These are phyloP conservation scores for Entophlyctis helioformis DNA, from an alignment of 192 early-diverging fungal species.

Conservation along the genomic window DNA sequence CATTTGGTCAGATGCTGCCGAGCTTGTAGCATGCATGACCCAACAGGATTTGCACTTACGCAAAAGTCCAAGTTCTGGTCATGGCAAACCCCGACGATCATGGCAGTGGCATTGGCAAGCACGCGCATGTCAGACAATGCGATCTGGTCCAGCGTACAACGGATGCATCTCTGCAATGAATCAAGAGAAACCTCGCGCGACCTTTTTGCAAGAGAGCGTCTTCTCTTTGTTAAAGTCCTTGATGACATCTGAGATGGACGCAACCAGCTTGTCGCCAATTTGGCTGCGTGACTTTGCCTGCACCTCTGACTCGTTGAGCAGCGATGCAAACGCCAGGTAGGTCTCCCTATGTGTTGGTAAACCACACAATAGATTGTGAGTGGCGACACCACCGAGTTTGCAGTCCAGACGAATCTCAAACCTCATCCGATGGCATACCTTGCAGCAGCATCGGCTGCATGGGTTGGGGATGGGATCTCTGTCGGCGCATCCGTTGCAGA, in stretches of 20 bases:
- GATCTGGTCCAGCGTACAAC: too few relatives aligned
- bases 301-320: constrained; percentile 23
- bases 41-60: too few relatives aligned
- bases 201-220: constrained; percentile 14
- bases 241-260: constrained; percentile 24
- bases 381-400: not conserved
- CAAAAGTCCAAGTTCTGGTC: constrained; percentile 14
- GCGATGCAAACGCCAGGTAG: constrained; percentile 19
- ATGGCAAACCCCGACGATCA: not conserved
- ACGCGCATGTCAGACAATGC: too few relatives aligned
- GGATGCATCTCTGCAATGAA: too few relatives aligned
- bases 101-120: too few relatives aligned
- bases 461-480: too few relatives aligned
- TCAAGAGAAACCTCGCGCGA: too few relatives aligned
- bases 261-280: constrained; percentile 14
- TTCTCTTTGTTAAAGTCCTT: constrained; percentile 26
- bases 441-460: too few relatives aligned
- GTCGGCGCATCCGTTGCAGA: too few relatives aligned
- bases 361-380: not conserved
- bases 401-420: not conserved
- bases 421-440: too few relatives aligned
- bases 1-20: too few relatives aligned
- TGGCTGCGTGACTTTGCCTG: constrained; percentile 10
- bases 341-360: constrained; percentile 6
- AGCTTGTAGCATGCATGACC: too few relatives aligned